Conservation (phyloP, 2,329 filamentous ascomycete species). For the Tolypocladium ovalisporum region DNA sequence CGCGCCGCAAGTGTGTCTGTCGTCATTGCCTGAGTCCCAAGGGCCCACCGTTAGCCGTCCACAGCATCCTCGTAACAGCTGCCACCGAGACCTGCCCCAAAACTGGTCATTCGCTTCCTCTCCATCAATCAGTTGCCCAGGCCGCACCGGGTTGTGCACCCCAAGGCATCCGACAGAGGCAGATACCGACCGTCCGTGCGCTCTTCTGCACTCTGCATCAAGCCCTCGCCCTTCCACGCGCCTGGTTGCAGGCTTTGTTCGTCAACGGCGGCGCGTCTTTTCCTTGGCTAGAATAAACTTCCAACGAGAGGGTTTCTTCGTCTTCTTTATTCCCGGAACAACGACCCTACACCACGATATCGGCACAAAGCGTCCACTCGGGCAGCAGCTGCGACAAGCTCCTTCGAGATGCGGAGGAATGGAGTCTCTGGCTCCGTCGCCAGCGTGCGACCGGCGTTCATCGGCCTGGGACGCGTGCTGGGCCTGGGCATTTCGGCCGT, state of each 20-base stretch:
- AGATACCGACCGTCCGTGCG: background rate
- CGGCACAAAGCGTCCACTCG: background rate
- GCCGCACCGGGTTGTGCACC: background rate
- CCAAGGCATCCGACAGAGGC: background rate
- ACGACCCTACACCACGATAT: background rate
- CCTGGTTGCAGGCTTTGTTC: background rate
- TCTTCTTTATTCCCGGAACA: background rate
- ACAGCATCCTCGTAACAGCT: background rate
- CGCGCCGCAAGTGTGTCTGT: background rate
- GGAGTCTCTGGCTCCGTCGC: conserved; percentile 20
- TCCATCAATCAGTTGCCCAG: background rate
- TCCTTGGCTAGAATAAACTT: background rate
- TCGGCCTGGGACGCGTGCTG: conserved; percentile 41
- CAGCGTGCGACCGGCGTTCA: conserved; percentile 34
- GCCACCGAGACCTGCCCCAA: background rate
- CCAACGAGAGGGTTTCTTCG: background rate
- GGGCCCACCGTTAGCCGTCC: conserved; percentile 2
- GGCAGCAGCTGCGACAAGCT: background rate
- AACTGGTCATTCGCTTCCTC: background rate
- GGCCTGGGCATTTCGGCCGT: conserved; percentile 37
- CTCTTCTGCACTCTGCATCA: background rate
- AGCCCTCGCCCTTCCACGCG: background rate
- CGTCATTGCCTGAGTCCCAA: background rate
- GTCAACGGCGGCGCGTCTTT: background rate
- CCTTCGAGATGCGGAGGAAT: conserved; percentile 14